A percentile compares a stretch with the other conserved stretches of the same genome.
phyloP scores from a whole-genome alignment of 1,139 yeast species.

The Casaregolazyma lundiana region DNA sequence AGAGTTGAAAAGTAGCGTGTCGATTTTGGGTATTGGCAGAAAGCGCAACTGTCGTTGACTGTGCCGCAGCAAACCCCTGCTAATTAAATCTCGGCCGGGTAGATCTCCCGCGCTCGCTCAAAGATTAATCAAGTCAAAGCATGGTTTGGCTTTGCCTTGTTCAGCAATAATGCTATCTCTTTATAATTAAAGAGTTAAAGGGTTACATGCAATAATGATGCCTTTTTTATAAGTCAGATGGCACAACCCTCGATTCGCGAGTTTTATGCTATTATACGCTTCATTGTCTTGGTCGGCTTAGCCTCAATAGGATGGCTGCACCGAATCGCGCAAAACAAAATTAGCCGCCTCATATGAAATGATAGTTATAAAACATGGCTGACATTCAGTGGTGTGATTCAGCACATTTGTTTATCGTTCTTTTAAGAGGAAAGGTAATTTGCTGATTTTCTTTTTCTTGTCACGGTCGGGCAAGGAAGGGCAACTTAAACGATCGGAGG shows the following conservation, averaged over 20 bases:
- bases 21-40: not conserved
- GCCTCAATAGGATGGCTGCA: too few species aligned
- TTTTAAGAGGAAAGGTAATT: not conserved
- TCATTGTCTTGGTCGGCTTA: too few species aligned
- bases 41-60: not conserved
- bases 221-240: conserved; percentile 47
- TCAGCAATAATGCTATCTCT: too few species aligned
- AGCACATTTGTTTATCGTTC: not conserved
- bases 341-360: too few species aligned
- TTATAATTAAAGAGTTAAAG: too few species aligned
- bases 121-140: not conserved
- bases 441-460: not conserved
- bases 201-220: conserved; percentile 21
- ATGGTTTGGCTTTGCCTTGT: not conserved
- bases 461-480: not conserved
- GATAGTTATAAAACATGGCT: too few species aligned
- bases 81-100: not conserved
- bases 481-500: not conserved
- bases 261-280: too few species aligned
- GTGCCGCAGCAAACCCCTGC: not conserved
- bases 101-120: not conserved
- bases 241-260: too few species aligned
- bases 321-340: too few species aligned
- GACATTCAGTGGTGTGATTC: not conserved
- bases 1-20: not conserved